Conservation (phyloP, 768 basidiomycete species). For the Podaxis mareebaensis region DNA sequence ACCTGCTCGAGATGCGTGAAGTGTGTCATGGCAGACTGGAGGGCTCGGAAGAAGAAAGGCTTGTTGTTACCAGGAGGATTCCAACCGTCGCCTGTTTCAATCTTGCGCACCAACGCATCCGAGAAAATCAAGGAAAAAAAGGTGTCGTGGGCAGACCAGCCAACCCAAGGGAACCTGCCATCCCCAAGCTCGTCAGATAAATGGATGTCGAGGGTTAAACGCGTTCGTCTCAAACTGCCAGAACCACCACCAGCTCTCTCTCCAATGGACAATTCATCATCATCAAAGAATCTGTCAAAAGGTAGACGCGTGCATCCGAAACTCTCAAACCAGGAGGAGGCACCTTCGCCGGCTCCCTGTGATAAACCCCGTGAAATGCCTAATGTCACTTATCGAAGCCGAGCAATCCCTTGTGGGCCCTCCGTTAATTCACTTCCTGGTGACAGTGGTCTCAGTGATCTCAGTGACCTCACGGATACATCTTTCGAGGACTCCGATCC, state of each 20-base stretch:
- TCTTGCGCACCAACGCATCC: not conserved
- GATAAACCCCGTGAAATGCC: not conserved
- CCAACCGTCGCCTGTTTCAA: not conserved
- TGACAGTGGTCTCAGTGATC: slow-evolving; percentile 30
- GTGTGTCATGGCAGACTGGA: slow-evolving; percentile 6
- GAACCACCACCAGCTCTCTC: not conserved
- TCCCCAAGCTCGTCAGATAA: not conserved
- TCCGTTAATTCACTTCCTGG: slow-evolving; percentile 15
- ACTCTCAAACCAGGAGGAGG: not conserved
- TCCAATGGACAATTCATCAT: not conserved
- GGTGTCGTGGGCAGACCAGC: slow-evolving; percentile 37
- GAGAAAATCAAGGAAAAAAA: slow-evolving; percentile 25
- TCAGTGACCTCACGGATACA: slow-evolving; percentile 31
- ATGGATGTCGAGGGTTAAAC: slow-evolving; percentile 4
- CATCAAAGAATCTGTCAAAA: not conserved
- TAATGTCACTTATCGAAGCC: slow-evolving; percentile 7
- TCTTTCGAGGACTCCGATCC: slow-evolving; percentile 23
- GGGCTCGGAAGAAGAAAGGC: not conserved
- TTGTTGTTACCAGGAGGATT: not conserved
- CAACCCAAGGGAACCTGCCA: slow-evolving; percentile 4
- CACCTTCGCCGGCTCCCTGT: not conserved
- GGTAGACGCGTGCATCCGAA: not conserved
- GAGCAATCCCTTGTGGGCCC: slow-evolving; percentile 11
- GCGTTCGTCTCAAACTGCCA: slow-evolving; percentile 10
- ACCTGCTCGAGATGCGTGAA: slow-evolving; percentile 8